Conservation (phyloP, 2,329 filamentous ascomycete species). For the Xylaria digitata region DNA sequence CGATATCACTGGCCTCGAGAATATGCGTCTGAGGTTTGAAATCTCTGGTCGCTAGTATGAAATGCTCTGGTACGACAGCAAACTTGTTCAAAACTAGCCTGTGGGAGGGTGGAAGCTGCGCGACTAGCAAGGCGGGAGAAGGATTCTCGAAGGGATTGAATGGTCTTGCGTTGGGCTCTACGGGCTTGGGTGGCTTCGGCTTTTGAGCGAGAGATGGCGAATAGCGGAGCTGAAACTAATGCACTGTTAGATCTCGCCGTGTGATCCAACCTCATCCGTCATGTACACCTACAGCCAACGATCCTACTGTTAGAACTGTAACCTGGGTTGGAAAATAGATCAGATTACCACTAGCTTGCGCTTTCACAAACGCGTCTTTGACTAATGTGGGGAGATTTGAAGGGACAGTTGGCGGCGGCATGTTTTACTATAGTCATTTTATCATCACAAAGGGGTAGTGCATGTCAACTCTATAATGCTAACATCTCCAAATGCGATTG, state of each 20-base stretch:
- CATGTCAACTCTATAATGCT: slow-evolving; percentile 8
- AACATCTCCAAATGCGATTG: not conserved
- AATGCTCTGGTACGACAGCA: slow-evolving; percentile 76
- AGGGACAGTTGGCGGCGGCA: slow-evolving; percentile 57
- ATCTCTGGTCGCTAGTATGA: slow-evolving; percentile 74
- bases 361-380: slow-evolving; percentile 60
- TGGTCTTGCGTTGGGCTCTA: slow-evolving; percentile 52
- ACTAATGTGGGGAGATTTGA: slow-evolving; percentile 64
- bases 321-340: slow-evolving; percentile 67
- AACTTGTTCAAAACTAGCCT: slow-evolving; percentile 80
- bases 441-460: slow-evolving; percentile 10
- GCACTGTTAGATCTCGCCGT: slow-evolving; percentile 20
- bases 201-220: slow-evolving; percentile 76
- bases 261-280: not conserved
- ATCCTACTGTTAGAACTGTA: slow-evolving; percentile 56
- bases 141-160: slow-evolving; percentile 76
- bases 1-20: slow-evolving; percentile 70
- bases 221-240: slow-evolving; percentile 78
- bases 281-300: slow-evolving; percentile 41
- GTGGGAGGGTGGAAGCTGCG: slow-evolving; percentile 66
- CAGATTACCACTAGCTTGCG: slow-evolving; percentile 61
- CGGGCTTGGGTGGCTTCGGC: slow-evolving; percentile 62
- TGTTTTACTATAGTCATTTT: slow-evolving; percentile 46
- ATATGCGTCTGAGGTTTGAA: slow-evolving; percentile 74
- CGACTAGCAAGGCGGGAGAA: slow-evolving; percentile 62